Evolutionary conservation across 768 basidiomycete species (phyloP).

Genomic region (Pulveroboletus sp.): DNA sequence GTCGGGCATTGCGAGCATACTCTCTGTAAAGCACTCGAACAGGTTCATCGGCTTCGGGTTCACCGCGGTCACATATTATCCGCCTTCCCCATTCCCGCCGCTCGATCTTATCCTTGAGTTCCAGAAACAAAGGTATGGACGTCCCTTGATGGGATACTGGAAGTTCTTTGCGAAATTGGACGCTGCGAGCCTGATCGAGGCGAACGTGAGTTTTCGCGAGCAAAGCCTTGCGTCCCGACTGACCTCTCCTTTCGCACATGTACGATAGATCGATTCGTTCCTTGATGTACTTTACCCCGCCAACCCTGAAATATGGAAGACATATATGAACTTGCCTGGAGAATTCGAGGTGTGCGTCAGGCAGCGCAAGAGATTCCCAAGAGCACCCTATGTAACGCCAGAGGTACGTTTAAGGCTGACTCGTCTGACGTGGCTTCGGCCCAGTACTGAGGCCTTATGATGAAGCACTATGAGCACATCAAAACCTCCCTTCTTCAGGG

Average conservation of each 20-base stretch:
- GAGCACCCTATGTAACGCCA: conserved; percentile 31
- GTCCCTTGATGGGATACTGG: conserved; percentile 43
- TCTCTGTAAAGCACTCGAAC: conserved; percentile 37
- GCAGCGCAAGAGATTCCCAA: conserved; percentile 19
- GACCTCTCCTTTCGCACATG: not conserved
- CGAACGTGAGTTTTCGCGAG: conserved; percentile 26
- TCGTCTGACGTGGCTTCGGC: not conserved
- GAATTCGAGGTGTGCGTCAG: conserved; percentile 30
- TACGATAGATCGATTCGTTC: conserved; percentile 38
- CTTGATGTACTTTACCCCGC: conserved; percentile 33
- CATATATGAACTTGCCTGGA: conserved; percentile 34
- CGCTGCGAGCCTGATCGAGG: conserved; percentile 32
- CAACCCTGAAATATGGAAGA: conserved; percentile 35
- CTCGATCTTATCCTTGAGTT: conserved; percentile 24
- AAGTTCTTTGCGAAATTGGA: conserved; percentile 31
- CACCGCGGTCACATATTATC: conserved; percentile 33
- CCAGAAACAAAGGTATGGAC: conserved; percentile 29
- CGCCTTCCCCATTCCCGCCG: conserved; percentile 26
- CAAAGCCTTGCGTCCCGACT: no score
- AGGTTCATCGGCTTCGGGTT: conserved; percentile 41
- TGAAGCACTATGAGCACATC: conserved; percentile 29
- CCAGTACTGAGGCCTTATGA: conserved; percentile 1
- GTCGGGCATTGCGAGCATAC: conserved; percentile 28
- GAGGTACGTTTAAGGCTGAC: conserved; percentile 23
- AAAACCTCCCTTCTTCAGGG: conserved; percentile 26